Conservation (phyloP, 106 monocot species). For the Dioscorea zingiberensis region DNA sequence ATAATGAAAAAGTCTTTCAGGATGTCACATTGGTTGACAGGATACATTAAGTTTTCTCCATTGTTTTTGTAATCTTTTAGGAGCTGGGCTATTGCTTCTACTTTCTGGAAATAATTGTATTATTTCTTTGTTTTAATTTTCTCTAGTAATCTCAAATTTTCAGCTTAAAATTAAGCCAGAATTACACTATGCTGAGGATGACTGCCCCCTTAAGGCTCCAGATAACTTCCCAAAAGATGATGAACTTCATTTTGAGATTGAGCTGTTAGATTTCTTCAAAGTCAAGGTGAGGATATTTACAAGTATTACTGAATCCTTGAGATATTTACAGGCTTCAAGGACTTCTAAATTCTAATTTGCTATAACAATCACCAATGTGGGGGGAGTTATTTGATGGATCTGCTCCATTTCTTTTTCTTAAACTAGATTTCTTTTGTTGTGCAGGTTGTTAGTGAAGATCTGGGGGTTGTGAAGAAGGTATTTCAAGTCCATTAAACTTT, state of each 20-base stretch:
- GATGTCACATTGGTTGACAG: no score
- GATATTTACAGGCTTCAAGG: background rate
- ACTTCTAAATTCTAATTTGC: background rate
- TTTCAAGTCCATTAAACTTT: background rate
- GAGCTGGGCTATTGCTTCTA: no score
- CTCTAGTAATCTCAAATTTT: slow-evolving; percentile 14
- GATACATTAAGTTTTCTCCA: no score
- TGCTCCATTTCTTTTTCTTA: background rate
- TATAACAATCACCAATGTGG: background rate
- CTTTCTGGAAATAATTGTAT: background rate
- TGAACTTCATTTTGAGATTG: slow-evolving; percentile 97
- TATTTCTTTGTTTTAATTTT: background rate
- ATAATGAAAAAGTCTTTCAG: no score
- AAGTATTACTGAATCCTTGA: background rate
- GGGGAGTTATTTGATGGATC: background rate
- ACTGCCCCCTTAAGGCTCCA: slow-evolving; percentile 75
- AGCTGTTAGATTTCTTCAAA: slow-evolving; percentile 93
- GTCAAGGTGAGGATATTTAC: slow-evolving; percentile 52
- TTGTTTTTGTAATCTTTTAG: no score
- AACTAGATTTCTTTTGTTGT: slow-evolving; percentile 2
- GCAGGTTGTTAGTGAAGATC: slow-evolving; percentile 59
- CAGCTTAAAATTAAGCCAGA: slow-evolving; percentile 99
- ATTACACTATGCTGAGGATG: slow-evolving; percentile 80
- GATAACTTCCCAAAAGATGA: slow-evolving; percentile 64
- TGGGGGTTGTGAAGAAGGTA: slow-evolving; percentile 70